Evolutionary conservation across 2,329 filamentous ascomycete species (phyloP).

Genomic region (Cercospora canescens): DNA sequence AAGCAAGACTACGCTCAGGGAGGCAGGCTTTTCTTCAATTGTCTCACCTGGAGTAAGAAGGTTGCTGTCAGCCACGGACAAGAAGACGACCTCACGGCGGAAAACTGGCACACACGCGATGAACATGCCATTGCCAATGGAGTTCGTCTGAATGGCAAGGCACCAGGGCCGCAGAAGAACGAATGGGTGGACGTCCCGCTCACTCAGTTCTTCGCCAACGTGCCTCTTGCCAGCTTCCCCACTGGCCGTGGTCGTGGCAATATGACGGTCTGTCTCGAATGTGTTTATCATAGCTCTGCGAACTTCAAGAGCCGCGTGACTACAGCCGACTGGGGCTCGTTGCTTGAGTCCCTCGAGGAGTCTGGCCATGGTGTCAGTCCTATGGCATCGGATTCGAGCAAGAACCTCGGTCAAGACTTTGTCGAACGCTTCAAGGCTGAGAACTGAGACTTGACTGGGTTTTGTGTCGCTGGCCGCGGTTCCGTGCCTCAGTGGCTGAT

Average conservation of each 20-base stretch:
- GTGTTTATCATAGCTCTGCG: neutral
- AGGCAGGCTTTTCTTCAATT: neutral
- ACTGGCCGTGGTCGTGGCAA: neutral
- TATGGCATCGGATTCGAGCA: neutral
- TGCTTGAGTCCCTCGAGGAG: neutral
- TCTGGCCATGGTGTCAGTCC: neutral
- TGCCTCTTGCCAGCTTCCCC: neutral
- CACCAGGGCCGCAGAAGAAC: neutral
- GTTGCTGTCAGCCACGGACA: neutral
- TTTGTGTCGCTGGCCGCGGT: neutral
- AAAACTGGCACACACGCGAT: neutral
- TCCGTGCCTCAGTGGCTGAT: too few species aligned
- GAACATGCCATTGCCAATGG: neutral
- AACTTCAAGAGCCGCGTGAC: neutral
- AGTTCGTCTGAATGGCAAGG: neutral
- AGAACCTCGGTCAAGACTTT: neutral
- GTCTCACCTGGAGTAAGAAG: neutral
- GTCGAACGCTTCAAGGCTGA: neutral
- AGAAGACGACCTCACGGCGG: neutral
- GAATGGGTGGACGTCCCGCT: neutral
- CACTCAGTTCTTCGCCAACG: neutral
- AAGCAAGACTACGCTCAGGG: neutral
- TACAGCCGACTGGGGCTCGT: neutral
- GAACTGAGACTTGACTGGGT: neutral
- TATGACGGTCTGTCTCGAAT: neutral